Conservation (phyloP, 345 rosid genomes). For the Populus davidiana region DNA sequence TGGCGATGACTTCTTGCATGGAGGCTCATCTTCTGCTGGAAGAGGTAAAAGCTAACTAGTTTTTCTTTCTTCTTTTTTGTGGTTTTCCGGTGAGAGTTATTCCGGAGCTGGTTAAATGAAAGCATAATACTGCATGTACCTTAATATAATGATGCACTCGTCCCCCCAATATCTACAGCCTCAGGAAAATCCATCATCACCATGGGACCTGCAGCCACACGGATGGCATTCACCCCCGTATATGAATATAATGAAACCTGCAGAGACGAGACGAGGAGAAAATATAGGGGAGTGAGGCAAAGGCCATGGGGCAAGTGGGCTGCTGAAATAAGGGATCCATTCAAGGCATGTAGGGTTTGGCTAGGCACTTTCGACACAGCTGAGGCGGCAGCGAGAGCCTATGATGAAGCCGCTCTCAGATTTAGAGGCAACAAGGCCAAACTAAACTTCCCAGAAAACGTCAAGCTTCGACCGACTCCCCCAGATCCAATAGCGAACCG, state of each 20-base stretch:
- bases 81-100: background rate
- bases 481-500: constrained; percentile 23
- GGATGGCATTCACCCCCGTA: constrained; percentile 14
- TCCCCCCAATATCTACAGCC: constrained; percentile 17
- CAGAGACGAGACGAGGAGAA: constrained; percentile 44
- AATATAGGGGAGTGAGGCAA: constrained; percentile 84
- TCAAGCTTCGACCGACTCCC: constrained; percentile 45
- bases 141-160: background rate
- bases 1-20: constrained; percentile 9
- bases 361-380: constrained; percentile 86
- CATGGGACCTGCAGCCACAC: constrained; percentile 12
- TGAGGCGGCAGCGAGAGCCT: constrained; percentile 84
- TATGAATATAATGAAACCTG: constrained; percentile 35
- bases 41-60: constrained; percentile 21
- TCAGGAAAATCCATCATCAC: constrained; percentile 15
- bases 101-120: background rate
- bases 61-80: background rate
- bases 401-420: constrained; percentile 77
- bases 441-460: constrained; percentile 97
- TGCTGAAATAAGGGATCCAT: constrained; percentile 87
- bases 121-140: background rate
- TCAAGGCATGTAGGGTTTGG: constrained; percentile 91
- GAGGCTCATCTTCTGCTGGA: constrained; percentile 13
- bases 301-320: constrained; percentile 99
- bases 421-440: constrained; percentile 93